Conservation (phyloP, 306 rosid species). For the Malus fusca region DNA sequence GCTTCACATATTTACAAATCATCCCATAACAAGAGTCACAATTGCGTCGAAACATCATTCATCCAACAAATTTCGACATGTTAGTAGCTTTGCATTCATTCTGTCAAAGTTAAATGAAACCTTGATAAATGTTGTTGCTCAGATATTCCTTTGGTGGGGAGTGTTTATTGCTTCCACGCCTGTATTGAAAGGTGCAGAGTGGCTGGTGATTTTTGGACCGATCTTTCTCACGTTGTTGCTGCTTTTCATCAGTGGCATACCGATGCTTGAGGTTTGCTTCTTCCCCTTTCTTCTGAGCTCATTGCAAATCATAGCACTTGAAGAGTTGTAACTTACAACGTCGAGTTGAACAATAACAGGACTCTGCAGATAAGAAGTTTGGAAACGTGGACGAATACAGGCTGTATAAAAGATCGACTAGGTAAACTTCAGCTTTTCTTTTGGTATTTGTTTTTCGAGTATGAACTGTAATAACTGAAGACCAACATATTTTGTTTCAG, state of each 20-base stretch:
- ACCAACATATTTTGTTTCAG: slow-evolving; percentile 40
- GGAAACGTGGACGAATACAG: slow-evolving; percentile 63
- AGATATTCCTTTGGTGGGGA: slow-evolving; percentile 99
- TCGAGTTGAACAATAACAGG: slow-evolving; percentile 46
- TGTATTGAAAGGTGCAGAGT: slow-evolving; percentile 64
- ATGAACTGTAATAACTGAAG: slow-evolving; percentile 15
- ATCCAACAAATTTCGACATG: neutral
- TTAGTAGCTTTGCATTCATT: neutral
- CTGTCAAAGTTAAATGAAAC: slow-evolving; percentile 10
- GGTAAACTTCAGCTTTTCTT: slow-evolving; percentile 35
- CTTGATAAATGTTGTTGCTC: slow-evolving; percentile 15
- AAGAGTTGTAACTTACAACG: slow-evolving; percentile 10
- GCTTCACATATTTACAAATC: neutral
- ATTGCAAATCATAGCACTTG: neutral
- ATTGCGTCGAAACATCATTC: neutral
- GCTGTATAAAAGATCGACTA: slow-evolving; percentile 61
- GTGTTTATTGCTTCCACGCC: slow-evolving; percentile 80
- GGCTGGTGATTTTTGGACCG: slow-evolving; percentile 87
- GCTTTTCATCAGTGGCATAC: slow-evolving; percentile 93
- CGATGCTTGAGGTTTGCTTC: slow-evolving; percentile 82
- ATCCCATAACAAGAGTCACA: neutral
- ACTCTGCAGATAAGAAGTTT: slow-evolving; percentile 83
- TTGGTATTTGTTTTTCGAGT: slow-evolving; percentile 2
- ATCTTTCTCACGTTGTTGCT: slow-evolving; percentile 76
- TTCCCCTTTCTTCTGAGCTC: slow-evolving; percentile 20